phyloP scores from a whole-genome alignment of 192 early-diverging fungal species.

The Pecoramyces ruminantium region DNA sequence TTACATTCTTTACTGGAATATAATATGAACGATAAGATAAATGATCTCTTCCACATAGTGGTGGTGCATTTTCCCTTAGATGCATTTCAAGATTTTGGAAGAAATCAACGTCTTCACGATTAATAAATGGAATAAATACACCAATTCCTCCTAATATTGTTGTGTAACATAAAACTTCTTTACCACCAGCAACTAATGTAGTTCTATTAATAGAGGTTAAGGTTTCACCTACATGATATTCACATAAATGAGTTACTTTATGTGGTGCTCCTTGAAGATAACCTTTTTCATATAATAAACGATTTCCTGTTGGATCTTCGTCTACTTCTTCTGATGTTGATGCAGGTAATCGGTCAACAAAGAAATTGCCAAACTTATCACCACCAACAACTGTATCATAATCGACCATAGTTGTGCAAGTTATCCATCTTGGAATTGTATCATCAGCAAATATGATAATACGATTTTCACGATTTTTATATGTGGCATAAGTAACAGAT shows the following conservation, averaged over 20 bases:
- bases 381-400: constrained; percentile 83
- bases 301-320: constrained; percentile 71
- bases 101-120: constrained; percentile 82
- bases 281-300: constrained; percentile 62
- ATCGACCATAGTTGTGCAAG: constrained; percentile 62
- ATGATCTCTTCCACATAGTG: constrained; percentile 73
- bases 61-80: constrained; percentile 54
- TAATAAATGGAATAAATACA: constrained; percentile 67
- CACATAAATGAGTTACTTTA: constrained; percentile 48
- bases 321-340: constrained; percentile 55
- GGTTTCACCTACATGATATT: constrained; percentile 79
- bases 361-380: constrained; percentile 96
- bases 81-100: constrained; percentile 83
- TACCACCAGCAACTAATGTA: constrained; percentile 62
- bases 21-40: constrained; percentile 62
- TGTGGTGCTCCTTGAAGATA: constrained; percentile 71
- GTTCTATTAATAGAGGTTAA: constrained; percentile 63
- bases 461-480: constrained; percentile 51
- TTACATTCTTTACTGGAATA: constrained; percentile 48
- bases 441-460: constrained; percentile 91
- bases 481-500: constrained; percentile 62
- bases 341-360: constrained; percentile 51
- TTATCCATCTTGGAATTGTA: constrained; percentile 70
- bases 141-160: constrained; percentile 72
- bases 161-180: constrained; percentile 74